Evolutionary conservation across 768 basidiomycete genomes (phyloP).

Genomic region (Pleurotus citrinopileatus): DNA sequence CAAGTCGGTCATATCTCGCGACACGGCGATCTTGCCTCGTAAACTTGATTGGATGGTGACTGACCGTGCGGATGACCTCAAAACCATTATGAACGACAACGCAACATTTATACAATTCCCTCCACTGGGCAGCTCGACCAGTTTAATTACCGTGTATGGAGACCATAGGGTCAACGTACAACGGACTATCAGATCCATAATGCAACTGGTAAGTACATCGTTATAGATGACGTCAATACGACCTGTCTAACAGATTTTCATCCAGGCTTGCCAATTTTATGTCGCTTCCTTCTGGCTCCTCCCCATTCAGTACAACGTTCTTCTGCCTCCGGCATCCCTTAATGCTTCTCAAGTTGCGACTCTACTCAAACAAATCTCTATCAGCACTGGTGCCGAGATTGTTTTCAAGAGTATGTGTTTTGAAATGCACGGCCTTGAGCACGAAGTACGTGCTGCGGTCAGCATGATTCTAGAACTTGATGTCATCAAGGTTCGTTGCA

Average conservation of each 20-base stretch:
- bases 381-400: slow-evolving; percentile 86
- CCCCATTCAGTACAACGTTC: slow-evolving; percentile 89
- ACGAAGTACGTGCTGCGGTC: slow-evolving; percentile 85
- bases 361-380: slow-evolving; percentile 83
- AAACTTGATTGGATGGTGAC: slow-evolving; percentile 99
- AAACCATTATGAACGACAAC: slow-evolving; percentile 92
- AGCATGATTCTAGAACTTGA: slow-evolving; percentile 88
- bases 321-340: slow-evolving; percentile 78
- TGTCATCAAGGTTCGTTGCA: slow-evolving; percentile 71
- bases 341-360: slow-evolving; percentile 81
- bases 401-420: slow-evolving; percentile 98
- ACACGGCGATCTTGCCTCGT: slow-evolving; percentile 91
- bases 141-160: slow-evolving; percentile 90
- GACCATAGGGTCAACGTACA: slow-evolving; percentile 94
- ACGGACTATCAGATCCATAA: slow-evolving; percentile 88
- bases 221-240: not conserved
- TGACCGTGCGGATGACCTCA: slow-evolving; percentile 93
- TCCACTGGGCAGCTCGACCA: slow-evolving; percentile 87
- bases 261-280: slow-evolving; percentile 90
- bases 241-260: not conserved
- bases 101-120: slow-evolving; percentile 95
- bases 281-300: slow-evolving; percentile 97
- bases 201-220: slow-evolving; percentile 76
- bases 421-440: slow-evolving; percentile 92
- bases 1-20: slow-evolving; percentile 85